Evolutionary conservation across 2,329 filamentous ascomycete genomes (phyloP).

Genomic region (Chaetothyriales sp.): DNA sequence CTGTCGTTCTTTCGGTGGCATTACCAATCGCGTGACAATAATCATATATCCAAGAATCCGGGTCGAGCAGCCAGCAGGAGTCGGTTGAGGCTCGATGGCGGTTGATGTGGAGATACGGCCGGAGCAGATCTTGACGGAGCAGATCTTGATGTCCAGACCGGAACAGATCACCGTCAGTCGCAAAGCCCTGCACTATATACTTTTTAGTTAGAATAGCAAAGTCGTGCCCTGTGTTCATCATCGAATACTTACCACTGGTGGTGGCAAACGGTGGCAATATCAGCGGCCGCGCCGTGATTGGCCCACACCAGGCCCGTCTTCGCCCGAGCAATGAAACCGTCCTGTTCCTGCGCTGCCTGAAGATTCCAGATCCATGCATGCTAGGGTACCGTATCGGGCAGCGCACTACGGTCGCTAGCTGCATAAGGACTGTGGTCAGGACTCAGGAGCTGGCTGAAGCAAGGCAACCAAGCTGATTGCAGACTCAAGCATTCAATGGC

Average conservation of each 20-base stretch:
- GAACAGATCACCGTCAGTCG: background rate
- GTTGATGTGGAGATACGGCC: background rate
- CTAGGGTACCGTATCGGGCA: no score
- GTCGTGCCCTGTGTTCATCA: background rate
- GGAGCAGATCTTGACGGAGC: background rate
- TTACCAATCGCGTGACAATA: background rate
- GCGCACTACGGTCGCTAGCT: no score
- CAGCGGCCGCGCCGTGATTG: background rate
- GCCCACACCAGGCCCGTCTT: background rate
- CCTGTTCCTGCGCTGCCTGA: no score
- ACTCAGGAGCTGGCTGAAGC: no score
- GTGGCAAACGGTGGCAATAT: background rate
- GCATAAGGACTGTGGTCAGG: no score
- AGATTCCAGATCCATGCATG: no score
- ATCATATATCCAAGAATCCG: background rate
- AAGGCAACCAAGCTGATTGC: no score
- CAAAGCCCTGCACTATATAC: background rate
- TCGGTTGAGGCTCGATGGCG: background rate
- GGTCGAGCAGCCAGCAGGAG: background rate
- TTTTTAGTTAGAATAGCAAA: background rate
- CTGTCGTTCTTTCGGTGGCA: no score
- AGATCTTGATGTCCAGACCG: background rate
- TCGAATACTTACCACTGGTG: background rate
- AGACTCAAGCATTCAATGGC: no score
- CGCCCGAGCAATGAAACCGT: no score